Percentiles rank a stretch among this genome's conserved stretches.
These are phyloP conservation scores for Vitis rotundifolia DNA, from an alignment of 164 flowering plant genomes.

Conservation along the genomic window DNA sequence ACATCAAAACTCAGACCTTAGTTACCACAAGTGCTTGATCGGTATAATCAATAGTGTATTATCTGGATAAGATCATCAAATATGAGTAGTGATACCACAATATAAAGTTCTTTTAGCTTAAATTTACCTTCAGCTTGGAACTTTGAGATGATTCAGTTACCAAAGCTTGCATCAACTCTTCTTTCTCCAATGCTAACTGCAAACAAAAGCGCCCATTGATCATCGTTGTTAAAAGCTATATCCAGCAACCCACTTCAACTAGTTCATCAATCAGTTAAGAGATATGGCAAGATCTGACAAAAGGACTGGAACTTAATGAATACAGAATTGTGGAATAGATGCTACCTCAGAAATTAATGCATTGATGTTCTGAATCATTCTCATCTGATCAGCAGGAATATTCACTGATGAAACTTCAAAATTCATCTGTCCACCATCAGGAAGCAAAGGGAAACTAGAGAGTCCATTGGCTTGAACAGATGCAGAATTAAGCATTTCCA, in stretches of 20 bases:
- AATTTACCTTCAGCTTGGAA: constrained; percentile 68
- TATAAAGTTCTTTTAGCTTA: constrained; percentile 8
- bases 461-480: constrained; percentile 17
- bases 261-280: background rate
- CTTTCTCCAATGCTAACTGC: constrained; percentile 88
- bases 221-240: background rate
- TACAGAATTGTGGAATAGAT: background rate
- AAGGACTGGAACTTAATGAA: background rate
- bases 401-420: constrained; percentile 37
- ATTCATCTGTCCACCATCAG: constrained; percentile 30
- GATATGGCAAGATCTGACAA: background rate
- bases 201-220: constrained; percentile 8
- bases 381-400: constrained; percentile 79
- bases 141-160: constrained; percentile 62
- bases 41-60: too few species aligned
- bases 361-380: constrained; percentile 73
- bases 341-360: constrained; percentile 82
- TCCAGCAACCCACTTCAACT: background rate
- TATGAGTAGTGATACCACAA: background rate
- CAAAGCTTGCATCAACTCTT: constrained; percentile 65
- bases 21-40: too few species aligned
- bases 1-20: too few species aligned
- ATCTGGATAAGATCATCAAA: background rate
- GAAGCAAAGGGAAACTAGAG: constrained; percentile 20
- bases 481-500: constrained; percentile 12